These are phyloP conservation scores for Hirsutella minnesotensis DNA, from an alignment of 2,329 filamentous ascomycete genomes.

Conservation along the genomic window DNA sequence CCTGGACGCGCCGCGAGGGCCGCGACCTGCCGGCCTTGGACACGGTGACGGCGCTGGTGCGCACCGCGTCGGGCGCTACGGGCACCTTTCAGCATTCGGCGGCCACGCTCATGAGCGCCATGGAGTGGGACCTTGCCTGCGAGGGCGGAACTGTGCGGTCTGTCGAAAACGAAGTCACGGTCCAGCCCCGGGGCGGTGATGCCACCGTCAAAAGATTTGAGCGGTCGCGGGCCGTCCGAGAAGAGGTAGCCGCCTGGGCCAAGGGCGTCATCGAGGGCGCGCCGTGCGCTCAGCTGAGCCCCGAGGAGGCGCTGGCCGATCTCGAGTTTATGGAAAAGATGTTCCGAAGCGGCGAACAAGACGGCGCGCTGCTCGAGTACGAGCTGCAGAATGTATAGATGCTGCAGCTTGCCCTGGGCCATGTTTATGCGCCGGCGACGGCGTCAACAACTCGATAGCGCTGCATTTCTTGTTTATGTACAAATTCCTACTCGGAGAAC, in stretches of 20 bases:
- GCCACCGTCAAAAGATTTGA: conserved; percentile 24
- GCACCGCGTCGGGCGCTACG: conserved; percentile 38
- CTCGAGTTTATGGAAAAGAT: conserved; percentile 45
- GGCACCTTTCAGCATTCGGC: conserved; percentile 47
- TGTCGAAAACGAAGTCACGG: conserved; percentile 23
- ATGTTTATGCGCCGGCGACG: no score
- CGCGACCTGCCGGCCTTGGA: conserved; percentile 53
- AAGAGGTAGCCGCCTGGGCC: conserved; percentile 51
- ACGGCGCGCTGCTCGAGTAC: conserved; percentile 26
- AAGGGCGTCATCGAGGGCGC: conserved; percentile 35
- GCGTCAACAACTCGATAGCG: neutral
- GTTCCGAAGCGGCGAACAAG: conserved; percentile 32
- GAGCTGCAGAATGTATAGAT: conserved; percentile 12
- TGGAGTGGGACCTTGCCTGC: conserved; percentile 44
- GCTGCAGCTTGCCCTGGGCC: neutral
- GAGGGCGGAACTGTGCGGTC: conserved; percentile 40
- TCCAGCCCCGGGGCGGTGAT: conserved; percentile 23
- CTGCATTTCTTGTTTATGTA: no score
- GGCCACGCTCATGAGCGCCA: conserved; percentile 40
- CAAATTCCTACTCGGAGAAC: no score
- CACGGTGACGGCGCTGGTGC: conserved; percentile 48
- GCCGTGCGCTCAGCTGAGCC: conserved; percentile 37
- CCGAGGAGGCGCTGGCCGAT: conserved; percentile 48
- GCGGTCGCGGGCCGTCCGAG: conserved; percentile 39
- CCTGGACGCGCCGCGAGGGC: conserved; percentile 42